phyloP scores from a whole-genome alignment of 768 basidiomycete genomes.

The Phylloporus arenicola region DNA sequence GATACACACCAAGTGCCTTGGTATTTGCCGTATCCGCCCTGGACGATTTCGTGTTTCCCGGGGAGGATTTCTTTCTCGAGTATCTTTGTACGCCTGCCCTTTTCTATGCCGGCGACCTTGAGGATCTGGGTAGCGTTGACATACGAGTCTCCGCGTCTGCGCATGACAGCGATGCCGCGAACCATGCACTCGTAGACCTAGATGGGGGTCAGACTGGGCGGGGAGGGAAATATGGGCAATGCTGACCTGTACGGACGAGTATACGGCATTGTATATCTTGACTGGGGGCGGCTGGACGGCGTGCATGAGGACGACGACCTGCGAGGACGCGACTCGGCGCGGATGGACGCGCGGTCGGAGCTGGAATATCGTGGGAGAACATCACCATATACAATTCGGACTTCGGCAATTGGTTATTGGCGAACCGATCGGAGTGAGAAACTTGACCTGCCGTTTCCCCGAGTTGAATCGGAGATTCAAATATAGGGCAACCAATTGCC shows the following conservation, averaged over 20 bases:
- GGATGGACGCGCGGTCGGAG: slow-evolving; percentile 31
- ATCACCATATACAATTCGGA: background rate
- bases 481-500: too few species aligned
- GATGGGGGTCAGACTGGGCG: slow-evolving; percentile 7
- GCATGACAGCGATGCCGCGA: slow-evolving; percentile 97
- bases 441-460: too few species aligned
- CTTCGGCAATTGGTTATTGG: too few species aligned
- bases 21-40: slow-evolving; percentile 98
- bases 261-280: slow-evolving; percentile 91
- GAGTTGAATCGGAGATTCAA: too few species aligned
- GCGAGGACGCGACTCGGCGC: slow-evolving; percentile 27
- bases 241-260: slow-evolving; percentile 78
- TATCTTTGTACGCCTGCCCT: slow-evolving; percentile 94
- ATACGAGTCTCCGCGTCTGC: slow-evolving; percentile 87
- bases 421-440: too few species aligned
- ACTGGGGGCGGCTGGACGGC: slow-evolving; percentile 48
- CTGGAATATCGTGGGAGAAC: slow-evolving; percentile 24
- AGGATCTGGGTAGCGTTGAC: slow-evolving; percentile 99
- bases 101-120: slow-evolving; percentile 97
- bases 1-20: slow-evolving; percentile 90
- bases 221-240: background rate
- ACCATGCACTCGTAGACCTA: slow-evolving; percentile 99
- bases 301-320: slow-evolving; percentile 23
- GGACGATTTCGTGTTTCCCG: slow-evolving; percentile 95
- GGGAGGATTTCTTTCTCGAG: slow-evolving; percentile 94